Percentiles rank a stretch among this genome's conserved stretches.
Conservation (phyloP, 345 rosid species). For the Salix viminalis region DNA sequence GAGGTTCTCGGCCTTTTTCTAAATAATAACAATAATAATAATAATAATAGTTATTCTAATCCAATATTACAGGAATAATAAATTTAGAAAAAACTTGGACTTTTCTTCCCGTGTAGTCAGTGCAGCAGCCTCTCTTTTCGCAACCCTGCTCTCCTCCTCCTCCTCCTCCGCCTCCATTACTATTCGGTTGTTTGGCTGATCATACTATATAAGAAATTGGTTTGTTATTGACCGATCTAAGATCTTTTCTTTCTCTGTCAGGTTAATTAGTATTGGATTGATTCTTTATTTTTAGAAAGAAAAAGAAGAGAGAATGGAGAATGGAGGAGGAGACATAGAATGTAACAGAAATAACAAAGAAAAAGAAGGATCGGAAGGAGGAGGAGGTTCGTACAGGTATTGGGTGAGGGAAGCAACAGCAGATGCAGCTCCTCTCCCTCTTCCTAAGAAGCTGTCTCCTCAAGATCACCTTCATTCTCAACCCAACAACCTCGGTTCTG, state of each 20-base stretch:
- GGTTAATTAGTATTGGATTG: not conserved
- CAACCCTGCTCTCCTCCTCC: not conserved
- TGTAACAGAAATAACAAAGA: too few species aligned
- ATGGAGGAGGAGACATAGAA: conserved; percentile 16
- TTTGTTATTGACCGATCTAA: not conserved
- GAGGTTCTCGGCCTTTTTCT: too few species aligned
- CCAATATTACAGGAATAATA: too few species aligned
- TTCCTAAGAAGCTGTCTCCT: conserved; percentile 54
- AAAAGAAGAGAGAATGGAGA: not conserved
- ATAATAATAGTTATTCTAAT: too few species aligned
- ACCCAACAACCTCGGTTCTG: conserved; percentile 57
- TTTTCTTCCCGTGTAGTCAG: not conserved
- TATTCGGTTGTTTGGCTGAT: not conserved
- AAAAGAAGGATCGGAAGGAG: not conserved
- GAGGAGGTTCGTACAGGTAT: conserved; percentile 55
- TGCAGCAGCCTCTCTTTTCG: not conserved
- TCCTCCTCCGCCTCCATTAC: not conserved
- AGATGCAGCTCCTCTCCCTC: conserved; percentile 82
- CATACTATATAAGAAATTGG: not conserved
- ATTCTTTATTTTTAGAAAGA: not conserved
- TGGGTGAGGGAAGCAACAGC: conserved; percentile 73
- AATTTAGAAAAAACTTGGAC: not conserved
- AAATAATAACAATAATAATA: too few species aligned
- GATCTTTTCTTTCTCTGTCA: not conserved
- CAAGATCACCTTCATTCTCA: conserved; percentile 34